Conservation (phyloP, 2,329 filamentous ascomycete species). For the Colletotrichum viniferum region DNA sequence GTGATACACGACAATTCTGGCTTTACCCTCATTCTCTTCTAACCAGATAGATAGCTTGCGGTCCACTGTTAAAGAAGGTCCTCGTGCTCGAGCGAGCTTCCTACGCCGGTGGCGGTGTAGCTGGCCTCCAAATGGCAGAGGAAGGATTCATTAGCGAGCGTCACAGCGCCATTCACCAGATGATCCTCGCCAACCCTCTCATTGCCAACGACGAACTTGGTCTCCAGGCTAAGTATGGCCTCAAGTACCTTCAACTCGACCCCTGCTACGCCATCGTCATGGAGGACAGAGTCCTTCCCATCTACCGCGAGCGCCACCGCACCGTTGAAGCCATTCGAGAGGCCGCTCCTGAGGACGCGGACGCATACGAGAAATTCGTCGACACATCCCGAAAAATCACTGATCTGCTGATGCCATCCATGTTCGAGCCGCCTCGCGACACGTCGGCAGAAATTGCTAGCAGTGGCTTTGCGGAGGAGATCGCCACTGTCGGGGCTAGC, state of each 20-base stretch:
- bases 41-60: neutral
- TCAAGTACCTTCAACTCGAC: neutral
- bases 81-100: neutral
- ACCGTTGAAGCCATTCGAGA: neutral
- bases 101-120: constrained; percentile 3
- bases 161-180: neutral
- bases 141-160: neutral
- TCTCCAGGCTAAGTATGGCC: neutral
- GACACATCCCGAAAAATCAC: neutral
- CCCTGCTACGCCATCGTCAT: neutral
- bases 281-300: neutral
- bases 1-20: neutral
- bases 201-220: neutral
- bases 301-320: neutral
- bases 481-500: neutral
- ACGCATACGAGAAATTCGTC: neutral
- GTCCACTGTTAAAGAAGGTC: neutral
- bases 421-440: neutral
- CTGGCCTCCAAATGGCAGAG: neutral
- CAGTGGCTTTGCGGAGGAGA: neutral
- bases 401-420: neutral
- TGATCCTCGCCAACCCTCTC: neutral
- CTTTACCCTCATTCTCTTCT: neutral
- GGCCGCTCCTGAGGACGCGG: neutral
- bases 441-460: neutral